These are phyloP conservation scores for Chaetomidium leptoderma DNA, from an alignment of 495 filamentous ascomycete species.

Conservation along the genomic window DNA sequence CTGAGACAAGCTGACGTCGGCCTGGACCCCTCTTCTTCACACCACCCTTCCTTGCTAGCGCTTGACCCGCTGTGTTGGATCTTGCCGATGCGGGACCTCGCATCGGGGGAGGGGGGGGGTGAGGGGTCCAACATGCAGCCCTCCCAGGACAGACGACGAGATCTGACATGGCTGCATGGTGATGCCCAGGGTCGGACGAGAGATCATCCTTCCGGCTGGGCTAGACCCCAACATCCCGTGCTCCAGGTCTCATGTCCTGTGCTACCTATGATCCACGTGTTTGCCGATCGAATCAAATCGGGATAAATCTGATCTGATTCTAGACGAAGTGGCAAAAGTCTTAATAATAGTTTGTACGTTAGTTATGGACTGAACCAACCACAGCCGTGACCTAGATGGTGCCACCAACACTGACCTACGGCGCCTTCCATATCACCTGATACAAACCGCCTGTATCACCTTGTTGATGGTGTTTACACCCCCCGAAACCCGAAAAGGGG, in stretches of 20 bases:
- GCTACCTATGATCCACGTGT: neutral
- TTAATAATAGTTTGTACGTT: too few relatives aligned
- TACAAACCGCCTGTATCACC: neutral
- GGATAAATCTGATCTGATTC: neutral
- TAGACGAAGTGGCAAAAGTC: neutral
- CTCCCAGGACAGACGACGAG: too few relatives aligned
- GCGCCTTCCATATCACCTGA: too few relatives aligned
- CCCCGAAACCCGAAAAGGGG: neutral
- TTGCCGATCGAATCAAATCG: neutral
- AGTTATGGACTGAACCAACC: too few relatives aligned
- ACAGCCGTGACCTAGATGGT: too few relatives aligned
- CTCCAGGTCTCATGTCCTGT: constrained; percentile 1
- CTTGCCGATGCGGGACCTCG: constrained; percentile 14
- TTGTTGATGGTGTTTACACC: neutral
- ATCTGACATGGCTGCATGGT: neutral
- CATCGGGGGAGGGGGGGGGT: neutral
- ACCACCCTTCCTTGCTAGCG: neutral
- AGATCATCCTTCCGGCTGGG: neutral
- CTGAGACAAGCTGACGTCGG: constrained; percentile 8
- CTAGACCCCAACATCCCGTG: neutral
- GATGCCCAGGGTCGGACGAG: neutral
- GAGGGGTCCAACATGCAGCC: neutral
- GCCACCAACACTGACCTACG: too few relatives aligned
- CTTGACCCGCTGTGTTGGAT: constrained; percentile 10
- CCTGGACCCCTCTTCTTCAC: constrained; percentile 1